phyloP scores from a whole-genome alignment of 2,329 filamentous ascomycete genomes.

The Colletotrichum eleusines region DNA sequence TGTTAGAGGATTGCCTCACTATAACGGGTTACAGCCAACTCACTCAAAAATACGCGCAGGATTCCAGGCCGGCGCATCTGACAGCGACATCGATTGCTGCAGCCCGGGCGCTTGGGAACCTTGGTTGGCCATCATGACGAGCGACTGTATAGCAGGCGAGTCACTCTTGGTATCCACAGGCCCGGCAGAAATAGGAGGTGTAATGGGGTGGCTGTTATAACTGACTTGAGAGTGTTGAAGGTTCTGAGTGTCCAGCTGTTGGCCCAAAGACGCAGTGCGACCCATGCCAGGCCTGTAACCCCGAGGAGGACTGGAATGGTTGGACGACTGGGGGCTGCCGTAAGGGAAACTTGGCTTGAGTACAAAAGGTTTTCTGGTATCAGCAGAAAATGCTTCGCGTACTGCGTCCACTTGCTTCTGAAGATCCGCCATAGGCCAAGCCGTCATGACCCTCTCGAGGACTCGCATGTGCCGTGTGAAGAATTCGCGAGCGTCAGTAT shows the following conservation, averaged over 20 bases:
- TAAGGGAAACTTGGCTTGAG: constrained; percentile 90
- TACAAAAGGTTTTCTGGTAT: constrained; percentile 86
- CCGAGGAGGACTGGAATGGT: constrained; percentile 72
- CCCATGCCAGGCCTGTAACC: constrained; percentile 62
- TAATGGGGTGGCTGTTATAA: constrained; percentile 79
- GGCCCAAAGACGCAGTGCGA: constrained; percentile 64
- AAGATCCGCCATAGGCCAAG: constrained; percentile 91
- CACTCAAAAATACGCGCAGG: constrained; percentile 91
- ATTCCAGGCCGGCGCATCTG: constrained; percentile 81
- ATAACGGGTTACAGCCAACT: constrained; percentile 54
- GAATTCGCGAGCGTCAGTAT: constrained; percentile 85
- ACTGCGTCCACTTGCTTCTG: constrained; percentile 90
- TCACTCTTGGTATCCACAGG: constrained; percentile 82
- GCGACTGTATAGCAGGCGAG: constrained; percentile 78
- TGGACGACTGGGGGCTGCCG: constrained; percentile 78
- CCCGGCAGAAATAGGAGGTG: constrained; percentile 82
- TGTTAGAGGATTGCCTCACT: constrained; percentile 35
- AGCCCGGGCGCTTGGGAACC: constrained; percentile 66
- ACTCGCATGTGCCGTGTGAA: constrained; percentile 96
- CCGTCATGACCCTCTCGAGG: constrained; percentile 83
- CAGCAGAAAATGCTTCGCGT: constrained; percentile 90
- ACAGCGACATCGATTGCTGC: constrained; percentile 67
- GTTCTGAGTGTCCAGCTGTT: constrained; percentile 65
- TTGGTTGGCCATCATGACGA: constrained; percentile 76
- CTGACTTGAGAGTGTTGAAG: constrained; percentile 70